Evolutionary conservation across 148 eudicot genomes (phyloP).

Genomic region (Vaccinium corymbosum): DNA sequence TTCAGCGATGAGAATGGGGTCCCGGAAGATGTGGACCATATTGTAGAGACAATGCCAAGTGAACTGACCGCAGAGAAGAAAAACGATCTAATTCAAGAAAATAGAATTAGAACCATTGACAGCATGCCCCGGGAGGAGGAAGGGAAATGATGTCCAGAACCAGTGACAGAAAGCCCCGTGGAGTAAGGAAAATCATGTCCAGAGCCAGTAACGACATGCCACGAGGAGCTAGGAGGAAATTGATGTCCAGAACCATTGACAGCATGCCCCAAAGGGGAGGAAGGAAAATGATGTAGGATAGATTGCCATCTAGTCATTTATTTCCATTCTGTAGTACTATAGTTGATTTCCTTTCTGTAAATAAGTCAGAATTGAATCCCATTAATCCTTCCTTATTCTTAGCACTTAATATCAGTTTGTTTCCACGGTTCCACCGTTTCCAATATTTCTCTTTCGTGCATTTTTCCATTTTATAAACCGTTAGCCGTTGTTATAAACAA

Average conservation of each 20-base stretch:
- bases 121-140: background rate
- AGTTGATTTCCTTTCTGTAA: background rate
- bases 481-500: no score
- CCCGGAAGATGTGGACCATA: background rate
- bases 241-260: background rate
- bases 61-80: background rate
- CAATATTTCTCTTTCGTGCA: no score
- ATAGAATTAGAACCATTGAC: background rate
- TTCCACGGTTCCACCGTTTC: background rate
- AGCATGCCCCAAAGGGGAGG: background rate
- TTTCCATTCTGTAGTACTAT: background rate
- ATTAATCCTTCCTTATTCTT: no score
- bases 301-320: background rate
- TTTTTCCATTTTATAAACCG: no score
- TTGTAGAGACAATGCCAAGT: background rate
- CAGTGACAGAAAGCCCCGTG: background rate
- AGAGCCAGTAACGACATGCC: background rate
- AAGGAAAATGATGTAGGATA: background rate
- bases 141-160: background rate
- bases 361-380: background rate
- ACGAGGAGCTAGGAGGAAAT: background rate
- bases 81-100: background rate
- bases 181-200: background rate
- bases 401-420: background rate
- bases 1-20: slow-evolving; percentile 21